A percentile compares a stretch with the other conserved stretches of the same genome.
phyloP scores from a whole-genome alignment of 169 alveolate species.

The Pseudocohnilembus persalinus region DNA sequence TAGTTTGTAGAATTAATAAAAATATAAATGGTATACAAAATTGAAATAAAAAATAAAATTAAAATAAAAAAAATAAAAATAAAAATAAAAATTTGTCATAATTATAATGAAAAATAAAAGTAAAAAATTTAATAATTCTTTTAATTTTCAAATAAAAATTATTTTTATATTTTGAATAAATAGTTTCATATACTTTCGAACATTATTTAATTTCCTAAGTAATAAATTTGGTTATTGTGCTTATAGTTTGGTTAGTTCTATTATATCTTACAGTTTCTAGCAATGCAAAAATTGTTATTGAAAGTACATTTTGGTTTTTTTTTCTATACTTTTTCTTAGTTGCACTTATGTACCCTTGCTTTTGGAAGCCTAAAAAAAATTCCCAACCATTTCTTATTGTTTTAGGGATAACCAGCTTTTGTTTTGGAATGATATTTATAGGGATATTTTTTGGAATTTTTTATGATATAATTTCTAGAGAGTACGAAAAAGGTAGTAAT shows the following conservation, averaged over 20 bases:
- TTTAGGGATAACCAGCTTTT: background rate
- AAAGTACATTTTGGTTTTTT: background rate
- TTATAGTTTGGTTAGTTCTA: background rate
- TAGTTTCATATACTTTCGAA: too few relatives aligned
- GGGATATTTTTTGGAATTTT: background rate
- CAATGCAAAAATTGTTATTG: background rate
- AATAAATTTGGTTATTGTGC: background rate
- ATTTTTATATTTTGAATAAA: too few relatives aligned
- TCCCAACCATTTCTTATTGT: background rate
- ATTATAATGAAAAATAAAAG: too few relatives aligned
- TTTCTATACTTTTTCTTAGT: background rate
- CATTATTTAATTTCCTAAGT: background rate
- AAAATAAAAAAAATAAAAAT: too few relatives aligned
- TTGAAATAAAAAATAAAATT: too few relatives aligned
- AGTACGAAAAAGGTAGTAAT: background rate
- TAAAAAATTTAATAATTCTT: too few relatives aligned
- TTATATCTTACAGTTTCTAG: background rate
- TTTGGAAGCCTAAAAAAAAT: background rate
- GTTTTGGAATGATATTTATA: background rate
- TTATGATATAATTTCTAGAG: background rate
- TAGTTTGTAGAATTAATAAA: too few relatives aligned
- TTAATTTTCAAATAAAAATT: too few relatives aligned
- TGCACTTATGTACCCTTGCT: background rate
- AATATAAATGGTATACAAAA: too few relatives aligned
- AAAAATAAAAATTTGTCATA: too few relatives aligned